A percentile compares a stretch with the other conserved stretches of the same genome.
phyloP scores from a whole-genome alignment of 164 flowering plant species.

The Sedum album region DNA sequence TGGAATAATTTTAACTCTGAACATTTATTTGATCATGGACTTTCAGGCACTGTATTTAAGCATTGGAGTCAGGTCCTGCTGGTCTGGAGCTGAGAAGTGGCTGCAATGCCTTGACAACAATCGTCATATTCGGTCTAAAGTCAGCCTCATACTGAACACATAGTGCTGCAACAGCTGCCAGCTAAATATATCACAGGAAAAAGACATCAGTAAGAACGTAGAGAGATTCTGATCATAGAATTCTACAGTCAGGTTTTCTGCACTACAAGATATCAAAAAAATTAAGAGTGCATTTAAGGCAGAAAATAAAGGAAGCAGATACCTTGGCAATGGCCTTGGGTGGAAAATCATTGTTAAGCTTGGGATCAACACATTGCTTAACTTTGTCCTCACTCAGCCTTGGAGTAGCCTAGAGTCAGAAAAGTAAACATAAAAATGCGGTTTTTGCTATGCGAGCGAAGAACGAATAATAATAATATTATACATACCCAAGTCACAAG shows the following conservation, averaged over 20 bases:
- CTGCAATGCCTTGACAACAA: conserved; percentile 40
- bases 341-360: conserved; percentile 34
- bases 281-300: neutral
- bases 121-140: conserved; percentile 46
- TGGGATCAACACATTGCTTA: conserved; percentile 44
- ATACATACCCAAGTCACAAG: conserved; percentile 49
- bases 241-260: neutral
- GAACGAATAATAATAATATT: neutral
- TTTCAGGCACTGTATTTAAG: conserved; percentile 7
- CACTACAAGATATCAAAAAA: neutral
- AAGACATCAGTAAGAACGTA: neutral
- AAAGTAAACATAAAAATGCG: neutral
- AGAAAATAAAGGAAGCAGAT: neutral
- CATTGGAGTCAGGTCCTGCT: conserved; percentile 19
- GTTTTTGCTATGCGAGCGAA: neutral
- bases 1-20: neutral
- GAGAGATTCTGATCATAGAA: neutral
- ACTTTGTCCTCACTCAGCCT: conserved; percentile 45
- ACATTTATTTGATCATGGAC: too few relatives aligned
- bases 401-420: conserved; percentile 33
- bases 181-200: conserved; percentile 15
- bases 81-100: conserved; percentile 34
- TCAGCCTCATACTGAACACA: conserved; percentile 45
- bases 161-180: conserved; percentile 45
- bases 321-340: conserved; percentile 51